phyloP scores from a whole-genome alignment of 768 basidiomycete species.

The Boletus rufocinnamomeus region DNA sequence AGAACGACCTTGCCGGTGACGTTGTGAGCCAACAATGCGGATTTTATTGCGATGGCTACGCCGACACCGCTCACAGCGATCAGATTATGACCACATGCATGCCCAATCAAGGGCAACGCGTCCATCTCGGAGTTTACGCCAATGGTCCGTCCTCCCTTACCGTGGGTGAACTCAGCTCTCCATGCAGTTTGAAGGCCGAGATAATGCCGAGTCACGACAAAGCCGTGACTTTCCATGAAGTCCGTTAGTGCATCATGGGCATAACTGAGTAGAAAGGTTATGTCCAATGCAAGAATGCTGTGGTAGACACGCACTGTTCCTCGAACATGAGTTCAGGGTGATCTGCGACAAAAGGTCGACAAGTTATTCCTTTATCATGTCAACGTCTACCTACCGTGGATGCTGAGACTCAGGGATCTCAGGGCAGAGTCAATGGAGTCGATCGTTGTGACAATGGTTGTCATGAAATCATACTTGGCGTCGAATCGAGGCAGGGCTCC shows the following conservation, averaged over 20 bases:
- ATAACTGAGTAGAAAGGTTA: slow-evolving; percentile 44
- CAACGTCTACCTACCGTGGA: slow-evolving; percentile 56
- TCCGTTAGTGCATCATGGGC: slow-evolving; percentile 69
- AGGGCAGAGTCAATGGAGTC: slow-evolving; percentile 54
- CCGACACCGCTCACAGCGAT: slow-evolving; percentile 80
- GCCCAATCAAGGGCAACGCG: slow-evolving; percentile 54
- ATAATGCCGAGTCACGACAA: slow-evolving; percentile 70
- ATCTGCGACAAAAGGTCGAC: slow-evolving; percentile 40
- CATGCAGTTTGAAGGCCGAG: slow-evolving; percentile 75
- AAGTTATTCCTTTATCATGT: neutral
- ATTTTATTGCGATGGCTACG: slow-evolving; percentile 70
- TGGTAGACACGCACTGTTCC: slow-evolving; percentile 51
- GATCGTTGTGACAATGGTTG: slow-evolving; percentile 55
- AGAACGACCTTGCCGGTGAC: slow-evolving; percentile 69
- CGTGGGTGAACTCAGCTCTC: slow-evolving; percentile 68
- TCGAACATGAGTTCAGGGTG: slow-evolving; percentile 69
- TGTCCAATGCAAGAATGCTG: slow-evolving; percentile 4
- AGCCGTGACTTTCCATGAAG: slow-evolving; percentile 70
- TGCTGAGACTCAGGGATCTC: slow-evolving; percentile 64
- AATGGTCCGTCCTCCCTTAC: slow-evolving; percentile 60
- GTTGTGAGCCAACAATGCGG: slow-evolving; percentile 62
- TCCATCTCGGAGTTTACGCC: slow-evolving; percentile 84
- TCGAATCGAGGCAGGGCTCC: slow-evolving; percentile 18
- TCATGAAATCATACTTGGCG: slow-evolving; percentile 41
- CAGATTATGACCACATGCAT: slow-evolving; percentile 82